phyloP scores from a whole-genome alignment of 768 basidiomycete genomes.

The Steccherinum ochraceum region DNA sequence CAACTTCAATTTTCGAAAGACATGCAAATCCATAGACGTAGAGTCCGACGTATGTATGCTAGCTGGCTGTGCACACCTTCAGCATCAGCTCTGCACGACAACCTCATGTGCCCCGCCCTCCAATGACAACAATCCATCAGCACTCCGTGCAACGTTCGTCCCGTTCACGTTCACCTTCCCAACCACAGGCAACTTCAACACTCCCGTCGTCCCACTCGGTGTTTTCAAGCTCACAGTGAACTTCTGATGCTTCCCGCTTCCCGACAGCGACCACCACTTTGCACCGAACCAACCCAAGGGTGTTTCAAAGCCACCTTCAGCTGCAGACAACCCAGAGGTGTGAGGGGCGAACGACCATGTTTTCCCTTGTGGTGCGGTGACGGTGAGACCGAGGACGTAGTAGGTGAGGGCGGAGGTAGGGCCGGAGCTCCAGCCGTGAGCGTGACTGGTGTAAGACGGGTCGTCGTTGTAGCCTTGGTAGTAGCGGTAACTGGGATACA shows the following conservation, averaged over 20 bases:
- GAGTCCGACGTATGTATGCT: no score
- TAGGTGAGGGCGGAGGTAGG: conserved; percentile 52
- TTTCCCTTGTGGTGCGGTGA: conserved; percentile 41
- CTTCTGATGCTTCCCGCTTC: conserved; percentile 2
- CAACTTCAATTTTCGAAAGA: no score
- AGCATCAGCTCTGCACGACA: no score
- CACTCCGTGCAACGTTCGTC: background rate
- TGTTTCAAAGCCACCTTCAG: conserved; percentile 49
- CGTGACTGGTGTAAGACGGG: conserved; percentile 51
- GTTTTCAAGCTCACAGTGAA: conserved; percentile 22
- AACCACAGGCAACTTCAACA: conserved; percentile 20
- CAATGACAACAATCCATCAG: background rate
- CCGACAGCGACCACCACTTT: conserved; percentile 29
- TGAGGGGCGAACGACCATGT: conserved; percentile 45
- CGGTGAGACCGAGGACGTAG: conserved; percentile 47
- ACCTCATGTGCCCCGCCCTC: background rate
- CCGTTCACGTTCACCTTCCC: conserved; percentile 11
- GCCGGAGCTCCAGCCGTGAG: conserved; percentile 55
- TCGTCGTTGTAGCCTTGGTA: conserved; percentile 52
- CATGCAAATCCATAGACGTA: no score
- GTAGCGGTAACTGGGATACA: conserved; percentile 37
- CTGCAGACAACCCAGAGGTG: conserved; percentile 31
- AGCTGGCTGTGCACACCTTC: no score
- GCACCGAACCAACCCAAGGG: conserved; percentile 45
- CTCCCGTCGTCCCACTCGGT: conserved; percentile 27